Conservation (phyloP, 306 rosid species). For the Inga laurina region DNA sequence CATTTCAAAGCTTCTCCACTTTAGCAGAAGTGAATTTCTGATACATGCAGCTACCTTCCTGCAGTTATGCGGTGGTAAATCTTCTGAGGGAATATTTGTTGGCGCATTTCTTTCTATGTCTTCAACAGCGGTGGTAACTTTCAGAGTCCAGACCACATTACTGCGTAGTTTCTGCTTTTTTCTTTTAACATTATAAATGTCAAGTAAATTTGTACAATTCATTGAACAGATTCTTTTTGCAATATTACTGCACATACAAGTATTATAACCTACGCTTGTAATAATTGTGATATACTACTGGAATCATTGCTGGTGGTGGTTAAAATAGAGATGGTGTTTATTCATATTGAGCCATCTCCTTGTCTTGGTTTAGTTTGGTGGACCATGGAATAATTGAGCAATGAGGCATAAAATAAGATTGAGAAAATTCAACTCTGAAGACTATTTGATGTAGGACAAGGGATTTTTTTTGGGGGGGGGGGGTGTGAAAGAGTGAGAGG, state of each 20-base stretch:
- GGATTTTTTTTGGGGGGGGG: neutral
- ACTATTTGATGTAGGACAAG: neutral
- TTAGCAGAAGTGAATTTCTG: conserved; percentile 36
- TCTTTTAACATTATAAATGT: conserved; percentile 11
- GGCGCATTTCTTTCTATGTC: conserved; percentile 95
- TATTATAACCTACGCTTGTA: conserved; percentile 22
- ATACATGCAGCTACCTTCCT: conserved; percentile 45
- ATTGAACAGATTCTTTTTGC: conserved; percentile 1
- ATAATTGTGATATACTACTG: conserved; percentile 18
- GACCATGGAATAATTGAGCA: conserved; percentile 22
- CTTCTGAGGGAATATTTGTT: conserved; percentile 91
- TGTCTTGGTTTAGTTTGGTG: conserved; percentile 11
- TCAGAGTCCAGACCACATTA: conserved; percentile 14
- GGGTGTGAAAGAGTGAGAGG: neutral
- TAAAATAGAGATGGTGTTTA: conserved; percentile 1
- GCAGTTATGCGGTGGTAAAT: conserved; percentile 95
- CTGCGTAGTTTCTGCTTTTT: conserved; percentile 20
- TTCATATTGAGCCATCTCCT: conserved; percentile 12
- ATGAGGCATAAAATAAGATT: neutral
- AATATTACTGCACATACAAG: conserved; percentile 4
- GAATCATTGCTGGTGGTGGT: conserved; percentile 18
- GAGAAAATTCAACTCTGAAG: conserved; percentile 9
- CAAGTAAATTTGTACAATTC: conserved; percentile 20
- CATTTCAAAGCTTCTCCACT: neutral
- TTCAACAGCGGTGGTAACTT: conserved; percentile 92